Percentiles rank a stretch among this genome's conserved stretches.
These are phyloP conservation scores for Hypoxylon rubiginosum DNA, from an alignment of 2,329 filamentous ascomycete genomes.

Conservation along the genomic window DNA sequence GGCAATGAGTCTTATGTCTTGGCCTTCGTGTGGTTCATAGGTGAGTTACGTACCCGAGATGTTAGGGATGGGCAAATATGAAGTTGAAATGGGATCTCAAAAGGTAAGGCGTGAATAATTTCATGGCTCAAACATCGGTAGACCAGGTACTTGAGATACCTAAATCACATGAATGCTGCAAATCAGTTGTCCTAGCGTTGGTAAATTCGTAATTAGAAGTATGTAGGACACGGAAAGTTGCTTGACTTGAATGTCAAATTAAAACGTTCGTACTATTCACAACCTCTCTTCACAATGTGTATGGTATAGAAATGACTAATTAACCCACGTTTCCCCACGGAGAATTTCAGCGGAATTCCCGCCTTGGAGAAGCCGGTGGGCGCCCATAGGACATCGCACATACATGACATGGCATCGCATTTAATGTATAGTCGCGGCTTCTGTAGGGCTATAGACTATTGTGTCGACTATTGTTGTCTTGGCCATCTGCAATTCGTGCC, in stretches of 20 bases:
- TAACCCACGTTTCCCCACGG: conserved; percentile 17
- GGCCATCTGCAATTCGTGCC: conserved; percentile 20
- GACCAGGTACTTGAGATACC: too few relatives aligned
- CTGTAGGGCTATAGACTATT: neutral
- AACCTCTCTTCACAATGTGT: neutral
- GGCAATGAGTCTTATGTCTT: too few relatives aligned
- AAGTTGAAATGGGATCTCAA: neutral
- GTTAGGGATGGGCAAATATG: too few relatives aligned
- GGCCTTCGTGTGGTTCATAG: too few relatives aligned
- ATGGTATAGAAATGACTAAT: neutral
- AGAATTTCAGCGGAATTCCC: conserved; percentile 12
- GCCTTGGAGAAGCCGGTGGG: conserved; percentile 19
- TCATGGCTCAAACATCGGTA: neutral
- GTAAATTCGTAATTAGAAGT: neutral
- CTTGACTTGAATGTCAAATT: neutral
- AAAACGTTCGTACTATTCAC: neutral
- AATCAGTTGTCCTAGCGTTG: too few relatives aligned
- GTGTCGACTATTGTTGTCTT: conserved; percentile 19
- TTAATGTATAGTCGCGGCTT: neutral
- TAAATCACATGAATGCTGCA: neutral
- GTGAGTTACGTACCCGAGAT: too few relatives aligned
- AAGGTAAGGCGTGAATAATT: neutral
- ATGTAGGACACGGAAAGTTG: neutral
- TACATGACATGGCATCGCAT: neutral
- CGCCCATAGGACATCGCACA: neutral